Evolutionary conservation across 1,284 basidiomycete genomes (phyloP).

Genomic region (Coniferiporia weirii): DNA sequence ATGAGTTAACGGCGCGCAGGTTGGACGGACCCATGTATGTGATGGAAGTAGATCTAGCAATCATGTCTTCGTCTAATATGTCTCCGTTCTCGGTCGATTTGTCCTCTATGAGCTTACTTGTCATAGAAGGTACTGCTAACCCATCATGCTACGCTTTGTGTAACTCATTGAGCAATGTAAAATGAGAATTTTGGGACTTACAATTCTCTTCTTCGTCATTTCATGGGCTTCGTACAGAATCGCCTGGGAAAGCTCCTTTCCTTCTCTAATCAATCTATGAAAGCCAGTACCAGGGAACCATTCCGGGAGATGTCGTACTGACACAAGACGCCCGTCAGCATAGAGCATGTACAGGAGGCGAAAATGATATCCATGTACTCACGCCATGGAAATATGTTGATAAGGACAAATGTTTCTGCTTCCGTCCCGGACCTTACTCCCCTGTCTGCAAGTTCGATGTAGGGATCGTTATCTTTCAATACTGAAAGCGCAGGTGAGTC

Average conservation of each 20-base stretch:
- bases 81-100: conserved; percentile 5
- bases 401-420: conserved; percentile 2
- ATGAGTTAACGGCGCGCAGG: background rate
- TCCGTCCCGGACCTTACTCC: conserved; percentile 3
- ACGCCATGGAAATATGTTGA: conserved; percentile 2
- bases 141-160: background rate
- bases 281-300: conserved; percentile 23
- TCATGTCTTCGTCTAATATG: background rate
- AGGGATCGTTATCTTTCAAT: conserved; percentile 15
- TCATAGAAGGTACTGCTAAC: conserved; percentile 8
- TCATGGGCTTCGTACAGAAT: conserved; percentile 6
- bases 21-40: background rate
- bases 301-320: conserved; percentile 10
- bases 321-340: background rate
- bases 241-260: conserved; percentile 25
- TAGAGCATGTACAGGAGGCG: background rate
- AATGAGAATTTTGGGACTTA: background rate
- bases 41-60: background rate
- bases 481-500: background rate
- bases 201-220: conserved; percentile 10
- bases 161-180: background rate
- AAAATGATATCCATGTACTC: background rate
- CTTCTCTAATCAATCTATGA: conserved; percentile 49
- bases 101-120: conserved; percentile 4
- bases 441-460: conserved; percentile 14